Base-by-base conservation (phyloP, 2,329 filamentous ascomycete genomes). In the Botryotinia narcissicola region DNA sequence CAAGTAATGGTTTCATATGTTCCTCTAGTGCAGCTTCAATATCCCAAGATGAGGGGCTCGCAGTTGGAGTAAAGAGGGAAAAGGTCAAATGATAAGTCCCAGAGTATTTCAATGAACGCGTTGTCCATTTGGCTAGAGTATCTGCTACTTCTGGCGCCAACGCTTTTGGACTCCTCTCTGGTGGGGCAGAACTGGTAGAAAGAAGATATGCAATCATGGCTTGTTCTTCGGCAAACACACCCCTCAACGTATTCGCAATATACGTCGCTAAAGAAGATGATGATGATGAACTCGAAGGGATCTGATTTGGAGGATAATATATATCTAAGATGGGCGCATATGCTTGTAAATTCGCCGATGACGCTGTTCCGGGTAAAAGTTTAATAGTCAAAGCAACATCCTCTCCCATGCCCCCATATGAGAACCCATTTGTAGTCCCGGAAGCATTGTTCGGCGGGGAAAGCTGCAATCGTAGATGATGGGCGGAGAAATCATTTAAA, bases 31-130 rank as follows among this genome's bases (percentile, higher is more conserved):
- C 94, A 51, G 87, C 83, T 76, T 98, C 92, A 69, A 98, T 93
- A 70, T 97, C 93, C 96, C 96, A 99, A 16, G 91, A 92, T 46
- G 92, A 97, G 2, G 96, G 96, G 0, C 86, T 82, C 1, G 92
- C 88, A 1, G 90, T 90, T 20, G 92, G 92, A 0, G 94, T 96
- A 81, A 99, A 98, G 4, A 99, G 86, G 0, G 96, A 99, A 80
- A 99, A 97, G 0, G 95, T 97, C 42, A 99, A 85, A 81, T 99
- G 96, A 81, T 98, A 99, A 0, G 93, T 97, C 22, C 95, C 91
- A 6, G 96, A 92, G 81, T 98, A 97, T 81, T 95, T 97, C 80
- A 98, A 88, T 0, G 94, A 94, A 69, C 94, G 88, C 3, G 93
- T 96, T 51, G 93, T 93, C 75, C 94, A 92, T 87, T 86, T 92